Conservation (phyloP, 768 basidiomycete species). For the Mycena amicta region DNA sequence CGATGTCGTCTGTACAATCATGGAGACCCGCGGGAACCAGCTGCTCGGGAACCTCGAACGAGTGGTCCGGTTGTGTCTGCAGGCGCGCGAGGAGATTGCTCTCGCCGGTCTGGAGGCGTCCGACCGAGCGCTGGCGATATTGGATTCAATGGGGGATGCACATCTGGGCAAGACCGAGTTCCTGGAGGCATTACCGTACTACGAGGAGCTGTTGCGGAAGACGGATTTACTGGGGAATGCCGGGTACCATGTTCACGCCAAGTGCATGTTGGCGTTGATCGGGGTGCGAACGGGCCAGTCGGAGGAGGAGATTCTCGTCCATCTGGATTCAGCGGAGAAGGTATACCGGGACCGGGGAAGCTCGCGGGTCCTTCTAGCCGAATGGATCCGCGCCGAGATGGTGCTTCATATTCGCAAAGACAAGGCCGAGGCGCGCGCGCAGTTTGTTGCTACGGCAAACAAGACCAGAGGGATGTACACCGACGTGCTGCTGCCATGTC, state of each 20-base stretch:
- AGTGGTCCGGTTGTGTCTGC: neutral
- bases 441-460: neutral
- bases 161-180: neutral
- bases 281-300: neutral
- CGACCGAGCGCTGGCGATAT: neutral
- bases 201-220: neutral
- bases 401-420: neutral
- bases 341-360: neutral
- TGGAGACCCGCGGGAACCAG: neutral
- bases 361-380: neutral
- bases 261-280: neutral
- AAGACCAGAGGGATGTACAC: neutral
- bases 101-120: neutral
- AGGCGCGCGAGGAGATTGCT: neutral
- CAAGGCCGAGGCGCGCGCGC: too few relatives aligned
- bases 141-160: neutral
- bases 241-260: neutral
- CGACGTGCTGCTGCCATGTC: neutral
- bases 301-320: neutral
- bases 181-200: neutral
- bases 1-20: neutral
- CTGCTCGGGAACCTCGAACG: neutral
- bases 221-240: neutral
- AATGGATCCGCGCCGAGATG: neutral
- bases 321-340: neutral